These are phyloP conservation scores for Magnaporthales sp. DNA, from an alignment of 2,329 filamentous ascomycete genomes.

Conservation along the genomic window DNA sequence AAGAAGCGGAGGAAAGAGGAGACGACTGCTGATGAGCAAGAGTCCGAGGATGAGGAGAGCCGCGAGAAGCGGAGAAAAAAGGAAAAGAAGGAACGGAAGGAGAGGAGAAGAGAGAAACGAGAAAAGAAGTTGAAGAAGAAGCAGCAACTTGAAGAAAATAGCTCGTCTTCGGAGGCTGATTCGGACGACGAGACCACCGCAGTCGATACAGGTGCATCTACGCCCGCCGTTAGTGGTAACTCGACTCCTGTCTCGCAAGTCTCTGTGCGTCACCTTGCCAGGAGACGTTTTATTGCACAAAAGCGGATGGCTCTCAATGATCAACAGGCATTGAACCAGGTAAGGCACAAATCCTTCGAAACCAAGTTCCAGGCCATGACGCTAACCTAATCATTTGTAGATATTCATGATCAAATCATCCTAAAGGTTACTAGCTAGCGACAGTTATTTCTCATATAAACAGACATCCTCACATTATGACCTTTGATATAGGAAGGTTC, in stretches of 20 bases:
- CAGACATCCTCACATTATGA: neutral
- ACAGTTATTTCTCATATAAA: neutral
- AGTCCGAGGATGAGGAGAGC: conserved; percentile 19
- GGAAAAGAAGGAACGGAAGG: conserved; percentile 6
- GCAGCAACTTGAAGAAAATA: conserved; percentile 29
- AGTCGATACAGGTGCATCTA: conserved; percentile 14
- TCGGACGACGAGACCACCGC: conserved; percentile 9
- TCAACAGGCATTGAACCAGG: conserved; percentile 76
- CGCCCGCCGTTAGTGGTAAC: conserved; percentile 24
- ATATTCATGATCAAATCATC: conserved; percentile 60
- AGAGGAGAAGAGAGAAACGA: conserved; percentile 23
- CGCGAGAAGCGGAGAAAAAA: conserved; percentile 27
- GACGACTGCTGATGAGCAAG: conserved; percentile 8
- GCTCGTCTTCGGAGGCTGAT: conserved; percentile 16
- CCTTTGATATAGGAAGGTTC: neutral
- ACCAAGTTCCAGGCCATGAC: neutral
- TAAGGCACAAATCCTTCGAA: conserved; percentile 27
- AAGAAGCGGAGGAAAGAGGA: conserved; percentile 23
- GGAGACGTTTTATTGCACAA: conserved; percentile 77
- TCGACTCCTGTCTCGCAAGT: conserved; percentile 22
- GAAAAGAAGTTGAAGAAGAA: conserved; percentile 30
- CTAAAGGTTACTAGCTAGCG: neutral
- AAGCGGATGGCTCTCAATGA: conserved; percentile 81
- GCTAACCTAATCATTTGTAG: conserved; percentile 28
- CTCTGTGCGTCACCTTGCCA: conserved; percentile 61